Evolutionary conservation across 2,329 filamentous ascomycete genomes (phyloP).

Genomic region (Moelleriella libera): DNA sequence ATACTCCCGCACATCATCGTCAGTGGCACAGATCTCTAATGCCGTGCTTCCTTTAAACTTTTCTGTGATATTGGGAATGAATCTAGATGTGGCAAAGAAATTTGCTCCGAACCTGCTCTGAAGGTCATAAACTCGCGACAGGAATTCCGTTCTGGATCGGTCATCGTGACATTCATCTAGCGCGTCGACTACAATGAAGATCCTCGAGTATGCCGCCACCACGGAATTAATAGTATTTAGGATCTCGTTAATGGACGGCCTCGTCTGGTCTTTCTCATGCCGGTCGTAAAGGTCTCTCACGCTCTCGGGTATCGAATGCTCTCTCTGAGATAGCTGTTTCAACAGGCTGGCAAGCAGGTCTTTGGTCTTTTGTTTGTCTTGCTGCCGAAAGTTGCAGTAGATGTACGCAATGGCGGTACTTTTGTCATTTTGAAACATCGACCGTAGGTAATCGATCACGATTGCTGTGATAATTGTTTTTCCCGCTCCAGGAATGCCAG

Average conservation of each 20-base stretch:
- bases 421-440: not conserved
- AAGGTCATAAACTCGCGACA: not conserved
- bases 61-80: not conserved
- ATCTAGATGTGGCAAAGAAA: not conserved
- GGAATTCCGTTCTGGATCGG: not conserved
- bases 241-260: not conserved
- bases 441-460: not conserved
- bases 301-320: not conserved
- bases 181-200: constrained; percentile 1
- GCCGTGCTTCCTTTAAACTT: not conserved
- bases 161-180: constrained; percentile 1
- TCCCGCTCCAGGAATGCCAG: not conserved
- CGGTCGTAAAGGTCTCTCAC: not conserved
- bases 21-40: not conserved
- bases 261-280: not conserved
- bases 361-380: not conserved
- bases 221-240: not conserved
- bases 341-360: not conserved
- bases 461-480: not conserved
- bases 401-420: not conserved
- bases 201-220: not conserved
- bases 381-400: not conserved
- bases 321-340: not conserved
- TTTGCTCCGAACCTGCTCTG: not conserved
- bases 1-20: not conserved